Conservation (phyloP, 2,329 filamentous ascomycete species). For the Venturia oleaginea region DNA sequence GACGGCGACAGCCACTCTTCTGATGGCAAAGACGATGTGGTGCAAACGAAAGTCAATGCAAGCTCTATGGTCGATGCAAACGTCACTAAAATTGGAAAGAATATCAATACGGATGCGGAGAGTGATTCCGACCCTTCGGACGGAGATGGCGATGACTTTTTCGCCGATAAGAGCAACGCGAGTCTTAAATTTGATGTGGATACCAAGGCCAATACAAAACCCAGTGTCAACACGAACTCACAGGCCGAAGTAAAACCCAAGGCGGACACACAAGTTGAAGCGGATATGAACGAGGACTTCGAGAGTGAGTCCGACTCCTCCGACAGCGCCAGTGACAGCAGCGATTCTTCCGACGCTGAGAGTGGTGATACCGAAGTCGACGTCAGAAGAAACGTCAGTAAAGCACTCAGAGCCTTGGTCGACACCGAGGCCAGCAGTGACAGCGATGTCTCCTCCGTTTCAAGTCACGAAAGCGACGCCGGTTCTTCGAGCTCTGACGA, state of each 20-base stretch:
- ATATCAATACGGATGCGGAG: background rate
- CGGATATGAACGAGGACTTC: background rate
- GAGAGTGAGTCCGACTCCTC: background rate
- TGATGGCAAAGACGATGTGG: background rate
- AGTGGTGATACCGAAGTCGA: background rate
- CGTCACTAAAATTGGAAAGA: background rate
- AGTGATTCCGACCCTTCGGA: background rate
- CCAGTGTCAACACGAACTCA: background rate
- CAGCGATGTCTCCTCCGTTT: background rate
- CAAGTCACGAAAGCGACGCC: background rate
- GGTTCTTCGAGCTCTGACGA: background rate
- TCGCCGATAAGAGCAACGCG: background rate
- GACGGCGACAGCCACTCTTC: background rate
- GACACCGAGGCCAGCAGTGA: background rate
- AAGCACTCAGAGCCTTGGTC: background rate
- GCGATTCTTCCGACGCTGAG: background rate
- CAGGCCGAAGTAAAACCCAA: background rate
- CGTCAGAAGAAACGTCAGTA: background rate
- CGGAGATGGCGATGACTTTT: background rate
- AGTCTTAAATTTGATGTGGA: background rate
- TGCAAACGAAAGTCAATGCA: background rate
- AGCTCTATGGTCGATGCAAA: background rate
- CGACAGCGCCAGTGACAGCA: background rate
- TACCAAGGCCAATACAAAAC: background rate
- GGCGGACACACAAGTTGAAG: background rate